Evolutionary conservation across 2,329 filamentous ascomycete genomes (phyloP).

Genomic region (Penicillium sp.): DNA sequence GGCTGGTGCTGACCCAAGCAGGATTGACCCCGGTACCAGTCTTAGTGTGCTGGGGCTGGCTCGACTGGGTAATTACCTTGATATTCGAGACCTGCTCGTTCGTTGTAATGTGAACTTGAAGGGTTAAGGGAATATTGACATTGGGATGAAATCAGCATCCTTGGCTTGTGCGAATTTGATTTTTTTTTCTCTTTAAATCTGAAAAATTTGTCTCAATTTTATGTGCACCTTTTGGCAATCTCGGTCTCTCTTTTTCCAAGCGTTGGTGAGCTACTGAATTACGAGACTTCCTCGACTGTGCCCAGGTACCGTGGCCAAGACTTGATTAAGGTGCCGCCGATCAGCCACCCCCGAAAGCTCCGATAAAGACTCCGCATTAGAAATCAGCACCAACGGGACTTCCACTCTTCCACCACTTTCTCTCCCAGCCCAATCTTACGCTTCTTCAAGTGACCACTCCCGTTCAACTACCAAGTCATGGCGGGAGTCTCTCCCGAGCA

Average conservation of each 20-base stretch:
- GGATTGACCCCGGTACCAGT: conserved; percentile 19
- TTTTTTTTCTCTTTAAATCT: background rate
- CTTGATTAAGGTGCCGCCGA: background rate
- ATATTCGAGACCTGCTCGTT: conserved; percentile 15
- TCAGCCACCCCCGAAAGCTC: conserved; percentile 5
- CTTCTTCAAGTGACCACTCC: background rate
- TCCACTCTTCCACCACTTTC: background rate
- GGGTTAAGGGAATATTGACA: background rate
- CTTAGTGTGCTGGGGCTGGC: conserved; percentile 16
- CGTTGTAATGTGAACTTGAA: conserved; percentile 1
- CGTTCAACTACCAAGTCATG: conserved; percentile 14
- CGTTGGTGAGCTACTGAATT: too few species aligned
- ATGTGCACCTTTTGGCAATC: too few species aligned
- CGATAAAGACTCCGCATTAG: conserved; percentile 24
- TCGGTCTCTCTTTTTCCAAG: background rate
- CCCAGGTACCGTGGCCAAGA: background rate
- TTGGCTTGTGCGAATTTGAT: background rate
- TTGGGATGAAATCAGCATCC: background rate
- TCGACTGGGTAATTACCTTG: conserved; percentile 8
- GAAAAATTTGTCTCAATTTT: too few species aligned
- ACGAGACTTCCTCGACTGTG: background rate
- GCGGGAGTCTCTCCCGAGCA: conserved; percentile 30
- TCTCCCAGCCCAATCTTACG: background rate
- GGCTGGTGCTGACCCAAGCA: conserved; percentile 27
- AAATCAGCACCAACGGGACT: conserved; percentile 20